These are phyloP conservation scores for Suillus ampliporus DNA, from an alignment of 768 basidiomycete species.

Conservation along the genomic window DNA sequence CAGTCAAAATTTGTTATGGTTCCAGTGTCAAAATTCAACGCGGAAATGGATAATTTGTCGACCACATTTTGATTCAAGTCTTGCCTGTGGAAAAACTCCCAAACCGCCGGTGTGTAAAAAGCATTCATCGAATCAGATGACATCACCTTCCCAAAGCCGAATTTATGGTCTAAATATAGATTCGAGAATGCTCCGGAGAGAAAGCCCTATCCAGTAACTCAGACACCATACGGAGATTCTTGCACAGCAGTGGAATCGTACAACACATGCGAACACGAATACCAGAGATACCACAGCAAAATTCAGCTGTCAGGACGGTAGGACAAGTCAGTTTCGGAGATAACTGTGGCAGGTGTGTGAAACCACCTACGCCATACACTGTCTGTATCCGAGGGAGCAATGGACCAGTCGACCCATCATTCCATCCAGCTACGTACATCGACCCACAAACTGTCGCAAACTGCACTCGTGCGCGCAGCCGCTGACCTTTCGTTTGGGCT, in stretches of 20 bases:
- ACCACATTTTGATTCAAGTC: too few species aligned
- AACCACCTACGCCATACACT: slow-evolving; percentile 48
- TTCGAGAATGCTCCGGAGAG: slow-evolving; percentile 38
- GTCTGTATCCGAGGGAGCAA: slow-evolving; percentile 75
- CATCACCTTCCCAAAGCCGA: slow-evolving; percentile 43
- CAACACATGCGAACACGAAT: slow-evolving; percentile 55
- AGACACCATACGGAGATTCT: background rate
- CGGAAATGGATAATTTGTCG: too few species aligned
- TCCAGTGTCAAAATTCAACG: too few species aligned
- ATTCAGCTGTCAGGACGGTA: slow-evolving; percentile 43
- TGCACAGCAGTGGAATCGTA: slow-evolving; percentile 26
- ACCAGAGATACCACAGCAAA: slow-evolving; percentile 59
- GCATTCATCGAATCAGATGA: too few species aligned
- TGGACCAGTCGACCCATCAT: slow-evolving; percentile 77
- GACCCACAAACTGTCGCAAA: slow-evolving; percentile 61
- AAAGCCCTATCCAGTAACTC: slow-evolving; percentile 30
- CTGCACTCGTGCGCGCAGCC: slow-evolving; percentile 44
- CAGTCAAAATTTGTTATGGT: too few species aligned
- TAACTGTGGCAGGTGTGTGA: background rate
- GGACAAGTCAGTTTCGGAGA: background rate
- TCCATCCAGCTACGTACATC: slow-evolving; percentile 75
- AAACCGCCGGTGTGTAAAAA: too few species aligned
- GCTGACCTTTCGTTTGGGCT: slow-evolving; percentile 8
- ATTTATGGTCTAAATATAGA: slow-evolving; percentile 31
- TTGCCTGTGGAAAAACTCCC: too few species aligned